Evolutionary conservation across 768 basidiomycete genomes (phyloP), one percentile per base, ranked within the genome.

Genomic region (Pholiota molesta): DNA sequence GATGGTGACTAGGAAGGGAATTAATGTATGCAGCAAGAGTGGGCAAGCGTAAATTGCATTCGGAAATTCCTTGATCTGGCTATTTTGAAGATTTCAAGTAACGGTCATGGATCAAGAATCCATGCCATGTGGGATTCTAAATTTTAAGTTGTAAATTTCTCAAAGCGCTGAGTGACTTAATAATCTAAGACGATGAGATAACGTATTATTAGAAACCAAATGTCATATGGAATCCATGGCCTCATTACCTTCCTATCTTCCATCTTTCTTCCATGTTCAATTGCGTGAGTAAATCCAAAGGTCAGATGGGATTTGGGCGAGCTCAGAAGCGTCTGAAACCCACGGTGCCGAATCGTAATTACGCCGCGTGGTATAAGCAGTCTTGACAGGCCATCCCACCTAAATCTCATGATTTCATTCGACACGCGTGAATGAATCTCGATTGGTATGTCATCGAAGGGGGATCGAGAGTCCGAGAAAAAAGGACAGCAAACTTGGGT

Each of bases 281-380:
- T 37, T 28, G 42, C 23, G 44, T 55, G 54, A 55, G 37, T 47
- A 49, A 47, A 49, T 44, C 35, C 28, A 51, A 47, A 61, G 47
- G 44, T 54, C 47, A 55, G 52, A 26, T 23, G 23, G 35, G 45
- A 47, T 29, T 57, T 31, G 55, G 28, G 42, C 33, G 23, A 60
- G 23, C 54, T 54, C 55, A 65, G 49, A 63, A 60, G 54, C 57
- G 55, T 52, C 3, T 37, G 31, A 45, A 42, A 64, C 59, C 53
- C 61, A 64, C 66, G 66, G 66, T 55, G 56, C 66, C 66, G 66
- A 64, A 54, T 39, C 31, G 47, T 28, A 52, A 47, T 49, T 53
- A 44, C 53, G 39, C 63, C 55, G 56, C 55, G 52, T 60, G 59
- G 56, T 23, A 49, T 49, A 26, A 19, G 47, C 47, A 26, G 47